These are phyloP conservation scores for Cordyceps militaris DNA, from an alignment of 2,329 filamentous ascomycete genomes.

Conservation along the genomic window DNA sequence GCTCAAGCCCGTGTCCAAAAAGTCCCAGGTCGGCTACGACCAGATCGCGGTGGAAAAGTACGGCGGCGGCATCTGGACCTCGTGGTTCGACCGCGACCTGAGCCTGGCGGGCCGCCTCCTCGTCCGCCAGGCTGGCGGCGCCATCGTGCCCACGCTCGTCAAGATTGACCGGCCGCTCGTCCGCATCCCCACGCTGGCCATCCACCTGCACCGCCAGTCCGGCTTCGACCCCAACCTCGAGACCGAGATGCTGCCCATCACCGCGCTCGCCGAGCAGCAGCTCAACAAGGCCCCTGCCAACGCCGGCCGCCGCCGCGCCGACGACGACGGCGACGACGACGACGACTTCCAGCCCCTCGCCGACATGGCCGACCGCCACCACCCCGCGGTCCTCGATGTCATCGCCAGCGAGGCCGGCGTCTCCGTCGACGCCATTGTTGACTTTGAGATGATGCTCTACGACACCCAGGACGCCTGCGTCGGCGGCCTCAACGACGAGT, in stretches of 20 bases:
- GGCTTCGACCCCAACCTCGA: slow-evolving; percentile 96
- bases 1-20: slow-evolving; percentile 91
- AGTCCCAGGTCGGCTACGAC: slow-evolving; percentile 75
- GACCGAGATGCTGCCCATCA: slow-evolving; percentile 88
- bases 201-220: slow-evolving; percentile 81
- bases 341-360: slow-evolving; percentile 67
- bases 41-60: slow-evolving; percentile 97
- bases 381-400: slow-evolving; percentile 77
- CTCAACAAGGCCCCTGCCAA: slow-evolving; percentile 64
- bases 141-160: slow-evolving; percentile 75
- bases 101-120: slow-evolving; percentile 84
- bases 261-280: slow-evolving; percentile 78
- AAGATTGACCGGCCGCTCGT: slow-evolving; percentile 87
- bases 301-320: slow-evolving; percentile 28
- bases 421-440: slow-evolving; percentile 64
- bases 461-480: slow-evolving; percentile 88
- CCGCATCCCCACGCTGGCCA: slow-evolving; percentile 86
- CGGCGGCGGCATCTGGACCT: slow-evolving; percentile 94
- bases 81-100: slow-evolving; percentile 94
- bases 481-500: slow-evolving; percentile 84
- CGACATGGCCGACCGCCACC: slow-evolving; percentile 73
- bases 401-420: slow-evolving; percentile 75
- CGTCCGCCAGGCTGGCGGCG: slow-evolving; percentile 64
- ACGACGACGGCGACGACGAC: slow-evolving; percentile 36
- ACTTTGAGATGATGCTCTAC: slow-evolving; percentile 96